phyloP scores from a whole-genome alignment of 2,329 filamentous ascomycete genomes.

The Diaporthe humulicola region DNA sequence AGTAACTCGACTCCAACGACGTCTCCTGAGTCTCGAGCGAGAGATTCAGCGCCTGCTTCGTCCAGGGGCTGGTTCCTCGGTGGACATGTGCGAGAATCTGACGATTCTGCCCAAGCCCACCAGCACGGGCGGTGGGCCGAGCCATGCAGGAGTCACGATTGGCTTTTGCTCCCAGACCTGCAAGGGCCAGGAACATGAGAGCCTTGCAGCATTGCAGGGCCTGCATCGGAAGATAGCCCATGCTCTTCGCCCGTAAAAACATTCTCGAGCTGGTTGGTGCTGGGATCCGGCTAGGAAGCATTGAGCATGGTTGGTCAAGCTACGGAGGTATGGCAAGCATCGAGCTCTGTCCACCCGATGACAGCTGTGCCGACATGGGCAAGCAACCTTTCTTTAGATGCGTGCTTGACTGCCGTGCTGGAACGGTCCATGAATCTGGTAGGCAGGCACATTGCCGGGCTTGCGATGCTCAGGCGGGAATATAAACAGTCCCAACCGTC shows the following conservation, averaged over 20 bases:
- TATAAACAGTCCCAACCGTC: constrained; percentile 1
- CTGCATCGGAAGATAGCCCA: neutral
- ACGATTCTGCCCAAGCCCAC: constrained; percentile 16
- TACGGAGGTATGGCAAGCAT: neutral
- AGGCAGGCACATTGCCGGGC: constrained; percentile 22
- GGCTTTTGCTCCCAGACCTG: constrained; percentile 6
- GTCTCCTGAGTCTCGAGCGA: constrained; percentile 25
- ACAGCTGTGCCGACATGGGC: neutral
- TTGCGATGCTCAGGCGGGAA: constrained; percentile 4
- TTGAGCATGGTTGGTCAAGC: neutral
- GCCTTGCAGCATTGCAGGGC: constrained; percentile 5
- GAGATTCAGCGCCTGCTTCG: constrained; percentile 16
- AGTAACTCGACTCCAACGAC: constrained; percentile 20
- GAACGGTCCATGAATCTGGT: neutral
- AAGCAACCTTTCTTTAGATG: neutral
- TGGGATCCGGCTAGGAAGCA: constrained; percentile 5
- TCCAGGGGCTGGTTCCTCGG: neutral
- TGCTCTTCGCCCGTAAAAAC: neutral
- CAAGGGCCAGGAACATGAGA: constrained; percentile 28
- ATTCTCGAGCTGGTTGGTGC: neutral
- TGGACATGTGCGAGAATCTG: neutral
- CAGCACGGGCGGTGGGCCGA: constrained; percentile 3
- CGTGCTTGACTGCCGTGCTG: neutral
- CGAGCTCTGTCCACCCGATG: neutral
- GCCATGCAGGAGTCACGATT: constrained; percentile 21